These are phyloP conservation scores for Ceratobasidium theobromae DNA, from an alignment of 1,284 basidiomycete genomes.

Conservation along the genomic window DNA sequence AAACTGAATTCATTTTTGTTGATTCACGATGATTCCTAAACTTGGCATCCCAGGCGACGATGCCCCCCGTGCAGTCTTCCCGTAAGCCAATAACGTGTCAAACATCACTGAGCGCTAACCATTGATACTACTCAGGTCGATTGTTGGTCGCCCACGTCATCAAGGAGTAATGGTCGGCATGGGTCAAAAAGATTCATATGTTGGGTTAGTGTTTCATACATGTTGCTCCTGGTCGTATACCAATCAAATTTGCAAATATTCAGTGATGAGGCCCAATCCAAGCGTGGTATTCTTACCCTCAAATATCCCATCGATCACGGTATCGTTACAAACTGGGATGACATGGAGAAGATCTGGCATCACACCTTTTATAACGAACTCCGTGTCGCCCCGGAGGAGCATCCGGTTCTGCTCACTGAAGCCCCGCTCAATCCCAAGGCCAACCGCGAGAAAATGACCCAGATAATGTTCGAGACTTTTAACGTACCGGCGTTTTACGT, in stretches of 20 bases:
- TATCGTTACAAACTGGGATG: slow-evolving; percentile 66
- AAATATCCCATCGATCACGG: slow-evolving; percentile 54
- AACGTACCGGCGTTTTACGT: slow-evolving; percentile 94
- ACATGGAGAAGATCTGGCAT: slow-evolving; percentile 62
- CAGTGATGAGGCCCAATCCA: slow-evolving; percentile 61
- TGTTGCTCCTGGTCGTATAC: slow-evolving; percentile 28
- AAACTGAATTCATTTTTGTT: slow-evolving; percentile 13
- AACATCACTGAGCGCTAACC: not conserved
- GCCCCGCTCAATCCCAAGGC: slow-evolving; percentile 89
- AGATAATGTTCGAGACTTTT: slow-evolving; percentile 98
- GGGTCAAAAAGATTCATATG: slow-evolving; percentile 86
- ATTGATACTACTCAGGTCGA: slow-evolving; percentile 55
- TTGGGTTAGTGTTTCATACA: slow-evolving; percentile 57
- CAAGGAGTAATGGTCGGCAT: slow-evolving; percentile 91
- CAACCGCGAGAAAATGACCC: slow-evolving; percentile 95
- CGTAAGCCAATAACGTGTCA: slow-evolving; percentile 48
- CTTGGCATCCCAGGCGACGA: slow-evolving; percentile 55
- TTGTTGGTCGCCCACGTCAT: slow-evolving; percentile 91
- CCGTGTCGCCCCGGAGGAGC: slow-evolving; percentile 56
- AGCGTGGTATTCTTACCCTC: slow-evolving; percentile 64
- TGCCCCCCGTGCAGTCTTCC: slow-evolving; percentile 70
- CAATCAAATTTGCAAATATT: too few species aligned
- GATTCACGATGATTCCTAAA: not conserved
- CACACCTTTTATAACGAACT: slow-evolving; percentile 54
- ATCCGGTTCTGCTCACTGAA: slow-evolving; percentile 63